These are phyloP conservation scores for Pilaira anomala DNA, from an alignment of 192 early-diverging fungal genomes.

Conservation along the genomic window DNA sequence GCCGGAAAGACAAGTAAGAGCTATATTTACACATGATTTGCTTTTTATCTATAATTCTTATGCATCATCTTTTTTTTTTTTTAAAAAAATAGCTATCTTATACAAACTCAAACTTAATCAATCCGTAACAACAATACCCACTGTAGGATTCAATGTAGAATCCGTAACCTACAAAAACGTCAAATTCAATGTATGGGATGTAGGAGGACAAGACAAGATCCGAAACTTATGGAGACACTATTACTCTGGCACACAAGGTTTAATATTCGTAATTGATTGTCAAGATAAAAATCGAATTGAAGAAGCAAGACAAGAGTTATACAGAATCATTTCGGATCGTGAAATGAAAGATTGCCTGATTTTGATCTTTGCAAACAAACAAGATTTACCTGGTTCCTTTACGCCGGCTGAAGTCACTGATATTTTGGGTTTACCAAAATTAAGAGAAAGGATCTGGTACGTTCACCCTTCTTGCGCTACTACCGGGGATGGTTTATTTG, in stretches of 20 bases:
- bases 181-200: conserved; percentile 54
- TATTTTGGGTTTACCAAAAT: conserved; percentile 76
- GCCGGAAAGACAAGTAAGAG: conserved; percentile 90
- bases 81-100: conserved; percentile 91
- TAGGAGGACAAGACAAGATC: conserved; percentile 93
- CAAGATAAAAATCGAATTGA: conserved; percentile 83
- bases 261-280: conserved; percentile 88
- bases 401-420: conserved; percentile 93
- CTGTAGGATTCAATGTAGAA: conserved; percentile 92
- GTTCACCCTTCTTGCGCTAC: conserved; percentile 83
- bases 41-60: conserved; percentile 54
- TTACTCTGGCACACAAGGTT: conserved; percentile 81
- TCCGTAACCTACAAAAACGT: conserved; percentile 82
- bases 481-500: conserved; percentile 79
- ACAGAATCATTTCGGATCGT: conserved; percentile 79
- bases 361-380: conserved; percentile 66
- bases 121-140: conserved; percentile 99
- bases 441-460: conserved; percentile 92
- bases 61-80: conserved; percentile 94
- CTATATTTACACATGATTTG: too few relatives aligned
- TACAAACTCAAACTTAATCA: conserved; percentile 99
- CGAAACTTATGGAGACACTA: conserved; percentile 85
- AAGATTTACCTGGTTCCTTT: conserved; percentile 54
- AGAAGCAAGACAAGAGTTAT: conserved; percentile 81
- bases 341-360: conserved; percentile 84